Conservation (phyloP, 805 yeast species). For the Hanseniaspora clermontiae region DNA sequence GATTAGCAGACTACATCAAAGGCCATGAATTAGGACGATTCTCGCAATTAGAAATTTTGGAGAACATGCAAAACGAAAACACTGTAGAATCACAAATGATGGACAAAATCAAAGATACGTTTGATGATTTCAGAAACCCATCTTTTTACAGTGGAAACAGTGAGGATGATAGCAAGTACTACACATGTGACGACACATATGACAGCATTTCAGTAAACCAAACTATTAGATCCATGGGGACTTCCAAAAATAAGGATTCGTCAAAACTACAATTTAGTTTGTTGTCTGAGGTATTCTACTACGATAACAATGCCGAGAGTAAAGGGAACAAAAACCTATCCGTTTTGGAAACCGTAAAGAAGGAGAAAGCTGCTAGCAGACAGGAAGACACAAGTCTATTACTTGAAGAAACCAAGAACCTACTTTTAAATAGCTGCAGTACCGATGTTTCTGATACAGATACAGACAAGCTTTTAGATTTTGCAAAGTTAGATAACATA, state of each 20-base stretch:
- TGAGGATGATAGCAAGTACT: background rate
- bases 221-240: background rate
- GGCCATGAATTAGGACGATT: background rate
- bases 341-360: background rate
- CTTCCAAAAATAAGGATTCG: background rate
- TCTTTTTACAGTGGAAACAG: background rate
- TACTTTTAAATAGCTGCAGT: background rate
- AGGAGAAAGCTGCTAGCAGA: background rate
- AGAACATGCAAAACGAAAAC: background rate
- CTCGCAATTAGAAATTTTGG: background rate
- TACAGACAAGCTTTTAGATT: background rate
- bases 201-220: background rate
- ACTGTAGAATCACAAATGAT: background rate
- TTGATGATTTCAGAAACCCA: constrained; percentile 6
- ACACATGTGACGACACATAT: background rate
- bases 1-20: background rate
- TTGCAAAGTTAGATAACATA: background rate
- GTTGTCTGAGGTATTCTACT: constrained; percentile 8
- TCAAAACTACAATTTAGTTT: constrained; percentile 8
- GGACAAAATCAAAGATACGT: background rate
- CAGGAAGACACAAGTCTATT: background rate
- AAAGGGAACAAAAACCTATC: background rate
- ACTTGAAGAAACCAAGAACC: background rate
- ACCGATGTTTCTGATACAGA: background rate
- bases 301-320: background rate